These are phyloP conservation scores for Tricharina praecox DNA, from an alignment of 495 filamentous ascomycete species.

Conservation along the genomic window DNA sequence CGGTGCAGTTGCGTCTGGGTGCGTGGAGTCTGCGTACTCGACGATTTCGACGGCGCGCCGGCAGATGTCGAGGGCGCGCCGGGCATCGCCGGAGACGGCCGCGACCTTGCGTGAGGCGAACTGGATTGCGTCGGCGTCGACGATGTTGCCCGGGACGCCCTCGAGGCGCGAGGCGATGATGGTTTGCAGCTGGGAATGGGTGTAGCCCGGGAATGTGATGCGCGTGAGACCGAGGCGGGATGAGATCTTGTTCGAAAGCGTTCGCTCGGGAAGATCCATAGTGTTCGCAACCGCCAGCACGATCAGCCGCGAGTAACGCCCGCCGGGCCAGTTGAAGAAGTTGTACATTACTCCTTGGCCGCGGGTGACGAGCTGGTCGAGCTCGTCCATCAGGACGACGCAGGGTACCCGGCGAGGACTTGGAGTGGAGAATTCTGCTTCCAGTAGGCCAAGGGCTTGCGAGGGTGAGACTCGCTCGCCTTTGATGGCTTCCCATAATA, in stretches of 20 bases:
- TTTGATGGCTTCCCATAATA: constrained; percentile 91
- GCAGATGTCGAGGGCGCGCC: constrained; percentile 88
- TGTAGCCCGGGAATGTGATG: constrained; percentile 95
- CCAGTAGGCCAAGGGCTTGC: constrained; percentile 78
- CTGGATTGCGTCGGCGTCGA: constrained; percentile 84
- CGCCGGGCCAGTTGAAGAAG: constrained; percentile 99
- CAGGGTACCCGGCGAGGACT: constrained; percentile 82
- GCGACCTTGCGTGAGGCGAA: constrained; percentile 95
- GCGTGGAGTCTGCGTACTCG: constrained; percentile 53
- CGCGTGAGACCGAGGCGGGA: constrained; percentile 74
- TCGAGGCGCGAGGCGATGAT: constrained; percentile 83
- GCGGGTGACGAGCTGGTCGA: constrained; percentile 93
- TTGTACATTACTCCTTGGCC: constrained; percentile 99
- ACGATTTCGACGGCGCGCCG: constrained; percentile 89
- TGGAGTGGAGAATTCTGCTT: constrained; percentile 79
- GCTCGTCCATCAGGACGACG: constrained; percentile 96
- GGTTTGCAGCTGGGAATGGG: constrained; percentile 91
- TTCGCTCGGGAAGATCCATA: constrained; percentile 96
- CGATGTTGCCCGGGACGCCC: constrained; percentile 73
- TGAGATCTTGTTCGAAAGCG: constrained; percentile 93
- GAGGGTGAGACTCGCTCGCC: constrained; percentile 82
- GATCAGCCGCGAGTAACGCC: constrained; percentile 78
- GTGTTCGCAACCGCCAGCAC: constrained; percentile 97
- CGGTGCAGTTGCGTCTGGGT: constrained; percentile 11
- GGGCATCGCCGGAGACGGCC: constrained; percentile 84